Evolutionary conservation across 108 stramenopile genomes (phyloP), one percentile per base, ranked within the genome.

Genomic region (Pseudonitzschia multiseries): DNA sequence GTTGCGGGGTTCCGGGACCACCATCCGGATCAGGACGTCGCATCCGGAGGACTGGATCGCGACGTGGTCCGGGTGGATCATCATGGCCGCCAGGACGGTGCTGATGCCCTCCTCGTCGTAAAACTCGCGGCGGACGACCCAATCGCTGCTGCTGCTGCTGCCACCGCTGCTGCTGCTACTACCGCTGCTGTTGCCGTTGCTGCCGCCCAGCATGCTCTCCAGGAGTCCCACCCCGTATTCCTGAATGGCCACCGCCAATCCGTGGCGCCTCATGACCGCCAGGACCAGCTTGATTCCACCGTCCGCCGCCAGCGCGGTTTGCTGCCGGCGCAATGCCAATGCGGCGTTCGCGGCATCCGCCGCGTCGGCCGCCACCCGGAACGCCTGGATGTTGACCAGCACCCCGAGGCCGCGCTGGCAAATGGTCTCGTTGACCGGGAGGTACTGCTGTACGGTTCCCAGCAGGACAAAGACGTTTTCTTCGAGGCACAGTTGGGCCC

Each of bases 201-300:
- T n/a, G n/a, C n/a, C n/a, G n/a, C 20, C 43, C 15, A 67, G 44
- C 21, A 67, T 44, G 40, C 22, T 21, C 12, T 18, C 46, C 43
- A 67, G 36, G n/a, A 67, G 24, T 14, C 66, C 66, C 31, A 44
- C 43, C 21, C 66, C 66, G 36, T 67, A 67, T 50, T 67, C 66
- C 26, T 67, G 66, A 13, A 67, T 67, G 40, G 43, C 46, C 0
- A 50, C 66, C 15, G 43, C 46, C 24, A 67, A 0, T 14, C 66
- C 66, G 44, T 67, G 66, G 13, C 43, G 42, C 13, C 66, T 24
- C 66, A 67, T 67, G 17, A 50, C 46, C 40, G 42, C 27, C 44
- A 67, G 28, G 21, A 67, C 66, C 28, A 50, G 24, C 21, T 48
- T 22, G 21, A 67, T 67, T 4, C 66, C 66, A 27, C 66, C 66